These are phyloP conservation scores for Torulaspora microellipsoides DNA, from an alignment of 805 yeast genomes.

Conservation along the genomic window DNA sequence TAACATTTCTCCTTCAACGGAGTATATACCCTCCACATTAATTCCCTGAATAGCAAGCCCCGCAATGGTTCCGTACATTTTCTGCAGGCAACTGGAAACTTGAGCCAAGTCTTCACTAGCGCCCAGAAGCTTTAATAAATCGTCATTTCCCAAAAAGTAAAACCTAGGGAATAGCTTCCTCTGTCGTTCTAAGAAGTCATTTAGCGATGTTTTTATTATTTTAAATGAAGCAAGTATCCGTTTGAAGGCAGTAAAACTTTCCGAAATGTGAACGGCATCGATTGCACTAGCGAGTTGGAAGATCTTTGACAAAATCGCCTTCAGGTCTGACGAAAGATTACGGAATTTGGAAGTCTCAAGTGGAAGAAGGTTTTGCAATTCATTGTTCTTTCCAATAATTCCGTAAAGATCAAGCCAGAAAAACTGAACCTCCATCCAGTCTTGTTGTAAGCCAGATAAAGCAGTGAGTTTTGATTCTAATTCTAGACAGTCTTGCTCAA, in stretches of 20 bases:
- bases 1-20: constrained; percentile 65
- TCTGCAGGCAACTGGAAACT: constrained; percentile 56
- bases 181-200: constrained; percentile 76
- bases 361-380: constrained; percentile 60
- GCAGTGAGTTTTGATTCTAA: constrained; percentile 55
- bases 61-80: constrained; percentile 66
- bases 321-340: constrained; percentile 57
- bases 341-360: constrained; percentile 64
- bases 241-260: constrained; percentile 43
- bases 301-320: constrained; percentile 45
- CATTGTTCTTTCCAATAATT: constrained; percentile 57
- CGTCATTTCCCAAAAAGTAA: constrained; percentile 88
- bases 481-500: constrained; percentile 51
- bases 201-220: constrained; percentile 58
- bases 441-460: constrained; percentile 50
- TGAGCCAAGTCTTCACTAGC: constrained; percentile 43
- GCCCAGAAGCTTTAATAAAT: constrained; percentile 77
- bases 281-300: constrained; percentile 47
- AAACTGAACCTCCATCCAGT: constrained; percentile 82
- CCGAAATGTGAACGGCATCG: constrained; percentile 51
- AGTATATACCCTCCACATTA: constrained; percentile 44
- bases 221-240: constrained; percentile 52
- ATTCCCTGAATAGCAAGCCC: constrained; percentile 38
- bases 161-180: constrained; percentile 74
- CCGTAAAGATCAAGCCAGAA: constrained; percentile 86